phyloP scores from a whole-genome alignment of 1,284 basidiomycete species.

The Leccinum pachyderme region DNA sequence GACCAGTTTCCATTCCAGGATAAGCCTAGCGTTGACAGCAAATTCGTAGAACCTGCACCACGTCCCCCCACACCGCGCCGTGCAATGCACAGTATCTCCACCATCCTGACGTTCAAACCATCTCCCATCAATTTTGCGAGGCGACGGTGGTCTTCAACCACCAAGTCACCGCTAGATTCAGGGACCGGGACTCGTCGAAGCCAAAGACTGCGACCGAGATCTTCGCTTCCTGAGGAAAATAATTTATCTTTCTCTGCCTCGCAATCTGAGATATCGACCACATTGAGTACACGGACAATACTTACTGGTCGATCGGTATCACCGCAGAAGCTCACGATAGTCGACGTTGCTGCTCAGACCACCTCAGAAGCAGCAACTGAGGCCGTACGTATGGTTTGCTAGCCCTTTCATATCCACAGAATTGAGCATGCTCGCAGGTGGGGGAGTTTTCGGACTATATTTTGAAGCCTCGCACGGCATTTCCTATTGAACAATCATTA shows the following conservation, averaged over 20 bases:
- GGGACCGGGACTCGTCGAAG: slow-evolving; percentile 32
- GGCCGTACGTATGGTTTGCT: slow-evolving; percentile 32
- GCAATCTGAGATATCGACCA: slow-evolving; percentile 32
- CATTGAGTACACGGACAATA: slow-evolving; percentile 32
- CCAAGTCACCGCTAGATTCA: slow-evolving; percentile 33
- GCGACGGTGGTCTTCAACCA: slow-evolving; percentile 47
- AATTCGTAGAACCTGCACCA: slow-evolving; percentile 23
- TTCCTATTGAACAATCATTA: slow-evolving; percentile 34
- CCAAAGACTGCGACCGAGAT: slow-evolving; percentile 35
- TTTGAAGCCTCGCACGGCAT: slow-evolving; percentile 29
- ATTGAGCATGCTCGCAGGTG: slow-evolving; percentile 34
- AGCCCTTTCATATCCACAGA: slow-evolving; percentile 31
- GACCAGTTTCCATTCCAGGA: slow-evolving; percentile 28
- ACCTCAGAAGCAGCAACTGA: slow-evolving; percentile 30
- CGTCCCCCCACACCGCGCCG: slow-evolving; percentile 26
- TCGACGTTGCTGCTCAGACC: slow-evolving; percentile 20
- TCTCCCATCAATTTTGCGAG: slow-evolving; percentile 53
- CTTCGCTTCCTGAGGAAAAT: slow-evolving; percentile 31
- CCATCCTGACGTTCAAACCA: slow-evolving; percentile 44
- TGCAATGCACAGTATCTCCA: slow-evolving; percentile 19
- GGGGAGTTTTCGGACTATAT: slow-evolving; percentile 26
- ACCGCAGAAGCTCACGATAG: slow-evolving; percentile 30
- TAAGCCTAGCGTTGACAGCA: slow-evolving; percentile 17
- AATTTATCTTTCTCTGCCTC: slow-evolving; percentile 31
- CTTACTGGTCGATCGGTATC: slow-evolving; percentile 36